Percentiles rank a stretch among this genome's conserved stretches.
Evolutionary conservation across 2,329 filamentous ascomycete genomes (phyloP).

Genomic region (Aspergillus sp.): DNA sequence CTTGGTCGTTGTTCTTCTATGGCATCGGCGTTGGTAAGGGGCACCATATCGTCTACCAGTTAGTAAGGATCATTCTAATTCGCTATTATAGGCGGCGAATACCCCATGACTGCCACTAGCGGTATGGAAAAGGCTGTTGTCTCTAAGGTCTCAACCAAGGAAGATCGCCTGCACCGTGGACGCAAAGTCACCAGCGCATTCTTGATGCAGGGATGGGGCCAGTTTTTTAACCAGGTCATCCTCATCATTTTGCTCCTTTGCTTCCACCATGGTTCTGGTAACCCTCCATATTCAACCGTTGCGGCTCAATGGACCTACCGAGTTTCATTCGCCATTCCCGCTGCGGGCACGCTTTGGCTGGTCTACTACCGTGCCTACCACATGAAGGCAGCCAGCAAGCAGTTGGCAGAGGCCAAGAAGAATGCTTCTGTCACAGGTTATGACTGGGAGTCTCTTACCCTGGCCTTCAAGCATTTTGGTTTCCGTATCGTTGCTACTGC

Average conservation of each 20-base stretch:
- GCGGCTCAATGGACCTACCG: slow-evolving; percentile 86
- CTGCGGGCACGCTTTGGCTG: slow-evolving; percentile 84
- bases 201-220: slow-evolving; percentile 97
- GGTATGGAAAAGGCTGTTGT: slow-evolving; percentile 87
- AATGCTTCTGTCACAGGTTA: slow-evolving; percentile 84
- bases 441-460: slow-evolving; percentile 70
- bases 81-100: slow-evolving; percentile 53
- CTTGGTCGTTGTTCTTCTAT: slow-evolving; percentile 90
- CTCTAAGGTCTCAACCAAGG: slow-evolving; percentile 77
- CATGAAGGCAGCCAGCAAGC: slow-evolving; percentile 81
- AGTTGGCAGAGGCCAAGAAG: slow-evolving; percentile 74
- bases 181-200: slow-evolving; percentile 94
- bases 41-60: no score
- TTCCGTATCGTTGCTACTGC: slow-evolving; percentile 79
- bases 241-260: slow-evolving; percentile 79
- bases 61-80: no score
- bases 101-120: slow-evolving; percentile 92
- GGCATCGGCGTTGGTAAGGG: slow-evolving; percentile 48
- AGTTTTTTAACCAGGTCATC: slow-evolving; percentile 86
- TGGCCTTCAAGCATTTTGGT: slow-evolving; percentile 76
- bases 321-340: slow-evolving; percentile 83
- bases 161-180: slow-evolving; percentile 90
- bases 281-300: slow-evolving; percentile 68
- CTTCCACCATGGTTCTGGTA: slow-evolving; percentile 72
- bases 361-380: slow-evolving; percentile 94